Conservation (phyloP, 208 protist genomes). For the Trypanosoma cruzi region DNA sequence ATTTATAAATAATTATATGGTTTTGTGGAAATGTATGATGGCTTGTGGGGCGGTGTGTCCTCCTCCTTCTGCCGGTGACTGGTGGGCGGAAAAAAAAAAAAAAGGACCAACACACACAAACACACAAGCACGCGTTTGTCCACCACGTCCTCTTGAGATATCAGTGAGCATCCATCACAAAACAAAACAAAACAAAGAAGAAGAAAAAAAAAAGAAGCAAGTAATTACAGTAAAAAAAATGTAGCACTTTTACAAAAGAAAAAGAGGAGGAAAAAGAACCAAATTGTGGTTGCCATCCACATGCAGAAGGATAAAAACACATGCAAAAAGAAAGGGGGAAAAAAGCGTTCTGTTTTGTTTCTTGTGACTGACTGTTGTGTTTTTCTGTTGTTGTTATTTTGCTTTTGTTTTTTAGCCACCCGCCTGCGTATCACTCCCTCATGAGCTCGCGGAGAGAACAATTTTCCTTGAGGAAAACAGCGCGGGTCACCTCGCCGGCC, state of each 20-base stretch:
- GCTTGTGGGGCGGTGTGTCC: neutral
- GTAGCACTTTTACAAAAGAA: too few species aligned
- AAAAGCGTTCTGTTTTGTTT: slow-evolving; percentile 5
- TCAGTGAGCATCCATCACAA: too few species aligned
- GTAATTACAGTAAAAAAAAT: too few species aligned
- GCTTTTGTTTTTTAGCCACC: neutral
- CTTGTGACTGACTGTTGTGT: too few species aligned
- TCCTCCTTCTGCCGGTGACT: neutral
- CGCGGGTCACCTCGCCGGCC: slow-evolving; percentile 8
- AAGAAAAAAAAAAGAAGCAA: slow-evolving; percentile 2
- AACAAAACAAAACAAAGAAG: slow-evolving; percentile 8
- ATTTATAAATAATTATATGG: slow-evolving; percentile 6
- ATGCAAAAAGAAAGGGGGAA: too few species aligned
- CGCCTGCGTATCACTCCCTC: slow-evolving; percentile 17
- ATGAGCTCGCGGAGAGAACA: slow-evolving; percentile 27
- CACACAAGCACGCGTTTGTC: neutral
- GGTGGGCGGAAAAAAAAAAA: too few species aligned
- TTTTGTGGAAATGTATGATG: neutral
- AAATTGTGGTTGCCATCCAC: neutral
- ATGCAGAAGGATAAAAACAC: too few species aligned
- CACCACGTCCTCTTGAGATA: too few species aligned
- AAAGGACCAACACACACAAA: neutral
- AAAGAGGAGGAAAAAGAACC: neutral
- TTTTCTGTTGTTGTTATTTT: too few species aligned
- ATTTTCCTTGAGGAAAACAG: slow-evolving; percentile 26